Percentiles rank a stretch among this genome's conserved stretches.
phyloP scores from a whole-genome alignment of 805 yeast genomes.

The Vanderwaltozyma tropicalis region DNA sequence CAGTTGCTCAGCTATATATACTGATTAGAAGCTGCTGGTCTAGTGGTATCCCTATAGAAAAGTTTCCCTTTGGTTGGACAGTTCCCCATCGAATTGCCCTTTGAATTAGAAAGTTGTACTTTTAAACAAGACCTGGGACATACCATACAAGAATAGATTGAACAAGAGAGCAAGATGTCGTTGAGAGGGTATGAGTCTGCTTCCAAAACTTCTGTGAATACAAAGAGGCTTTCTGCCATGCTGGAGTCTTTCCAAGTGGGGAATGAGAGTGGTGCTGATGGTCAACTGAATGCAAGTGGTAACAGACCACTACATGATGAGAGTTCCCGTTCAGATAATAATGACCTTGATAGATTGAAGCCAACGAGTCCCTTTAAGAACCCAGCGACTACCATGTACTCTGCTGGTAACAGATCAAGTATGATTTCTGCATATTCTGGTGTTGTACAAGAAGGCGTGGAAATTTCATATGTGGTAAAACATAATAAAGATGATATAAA shows the following conservation, averaged over 20 bases:
- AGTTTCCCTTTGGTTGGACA: too few relatives aligned
- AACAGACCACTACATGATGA: neutral
- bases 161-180: slow-evolving; percentile 1
- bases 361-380: neutral
- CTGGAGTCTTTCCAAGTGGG: slow-evolving; percentile 16
- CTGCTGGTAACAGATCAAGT: slow-evolving; percentile 13
- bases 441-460: slow-evolving; percentile 26
- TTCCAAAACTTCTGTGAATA: slow-evolving; percentile 11
- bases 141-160: too few relatives aligned
- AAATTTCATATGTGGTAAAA: slow-evolving; percentile 18
- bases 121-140: too few relatives aligned
- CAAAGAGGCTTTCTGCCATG: slow-evolving; percentile 25
- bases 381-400: slow-evolving; percentile 1
- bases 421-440: slow-evolving; percentile 26
- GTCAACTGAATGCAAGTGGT: neutral
- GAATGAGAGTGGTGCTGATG: neutral
- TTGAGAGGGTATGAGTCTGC: slow-evolving; percentile 4
- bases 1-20: too few relatives aligned
- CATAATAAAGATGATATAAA: neutral
- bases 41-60: too few relatives aligned
- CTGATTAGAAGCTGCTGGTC: too few relatives aligned
- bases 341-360: neutral
- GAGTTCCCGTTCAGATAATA: neutral
- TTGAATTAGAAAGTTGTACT: too few relatives aligned
- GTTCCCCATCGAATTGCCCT: too few relatives aligned